These are phyloP conservation scores for Globisporangium paroecandrum DNA, from an alignment of 352 stramenopile genomes.

Conservation along the genomic window DNA sequence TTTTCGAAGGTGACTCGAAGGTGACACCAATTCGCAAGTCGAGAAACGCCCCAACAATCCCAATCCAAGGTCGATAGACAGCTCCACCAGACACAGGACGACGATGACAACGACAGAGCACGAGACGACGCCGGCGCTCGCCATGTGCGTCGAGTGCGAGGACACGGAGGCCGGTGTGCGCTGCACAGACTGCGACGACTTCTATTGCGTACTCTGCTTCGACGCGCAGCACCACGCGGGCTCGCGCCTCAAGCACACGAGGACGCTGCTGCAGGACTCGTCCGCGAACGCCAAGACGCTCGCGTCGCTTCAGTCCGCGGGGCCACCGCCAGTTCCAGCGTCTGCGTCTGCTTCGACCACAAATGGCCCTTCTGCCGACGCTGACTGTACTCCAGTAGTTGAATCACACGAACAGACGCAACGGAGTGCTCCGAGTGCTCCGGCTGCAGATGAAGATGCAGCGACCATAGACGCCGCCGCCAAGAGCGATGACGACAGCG, in stretches of 20 bases:
- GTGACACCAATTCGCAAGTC: neutral
- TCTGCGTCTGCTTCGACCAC: constrained; percentile 1
- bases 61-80: neutral
- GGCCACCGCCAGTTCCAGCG: constrained; percentile 7
- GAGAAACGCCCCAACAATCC: neutral
- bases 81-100: neutral
- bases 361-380: neutral
- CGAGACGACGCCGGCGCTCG: constrained; percentile 18
- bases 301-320: constrained; percentile 10
- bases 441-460: constrained; percentile 20
- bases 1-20: neutral
- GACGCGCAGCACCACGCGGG: constrained; percentile 65
- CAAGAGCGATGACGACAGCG: constrained; percentile 30
- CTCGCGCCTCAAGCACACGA: constrained; percentile 41
- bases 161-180: constrained; percentile 66
- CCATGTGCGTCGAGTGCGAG: constrained; percentile 83
- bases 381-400: neutral
- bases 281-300: constrained; percentile 13
- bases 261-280: constrained; percentile 22
- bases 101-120: constrained; percentile 6
- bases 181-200: constrained; percentile 66
- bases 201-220: constrained; percentile 80
- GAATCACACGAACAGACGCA: neutral
- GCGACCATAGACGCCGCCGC: constrained; percentile 9
- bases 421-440: neutral